These are phyloP conservation scores for Creolimax fragrantissima DNA, from an alignment of 78 protist species.

Conservation along the genomic window DNA sequence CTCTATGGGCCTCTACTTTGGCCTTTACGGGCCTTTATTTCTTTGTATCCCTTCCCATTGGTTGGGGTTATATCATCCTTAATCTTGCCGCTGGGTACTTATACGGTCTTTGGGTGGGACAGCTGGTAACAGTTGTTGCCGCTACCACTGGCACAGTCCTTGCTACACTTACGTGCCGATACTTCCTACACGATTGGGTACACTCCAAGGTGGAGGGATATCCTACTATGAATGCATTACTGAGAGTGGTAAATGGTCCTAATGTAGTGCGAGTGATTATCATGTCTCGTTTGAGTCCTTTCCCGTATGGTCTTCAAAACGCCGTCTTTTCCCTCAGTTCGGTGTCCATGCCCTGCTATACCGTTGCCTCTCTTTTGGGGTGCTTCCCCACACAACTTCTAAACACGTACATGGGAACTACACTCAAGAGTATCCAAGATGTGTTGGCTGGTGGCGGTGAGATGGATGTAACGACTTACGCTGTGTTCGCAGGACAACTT, in stretches of 20 bases:
- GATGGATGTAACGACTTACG: neutral
- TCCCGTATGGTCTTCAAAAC: neutral
- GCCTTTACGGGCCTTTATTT: neutral
- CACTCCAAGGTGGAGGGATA: neutral
- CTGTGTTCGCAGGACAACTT: neutral
- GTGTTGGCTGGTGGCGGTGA: neutral
- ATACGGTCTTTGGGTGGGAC: neutral
- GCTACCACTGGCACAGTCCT: neutral
- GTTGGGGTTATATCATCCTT: neutral
- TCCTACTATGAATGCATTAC: neutral
- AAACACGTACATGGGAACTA: neutral
- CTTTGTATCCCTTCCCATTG: neutral
- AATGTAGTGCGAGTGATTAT: neutral
- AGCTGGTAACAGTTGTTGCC: neutral
- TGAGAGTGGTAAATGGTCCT: neutral
- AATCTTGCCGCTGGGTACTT: neutral
- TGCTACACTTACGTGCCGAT: neutral
- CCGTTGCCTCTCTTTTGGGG: neutral
- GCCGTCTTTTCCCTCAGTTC: neutral
- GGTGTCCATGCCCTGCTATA: neutral
- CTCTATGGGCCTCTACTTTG: neutral
- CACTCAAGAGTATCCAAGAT: neutral
- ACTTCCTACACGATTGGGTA: neutral
- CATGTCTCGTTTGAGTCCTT: neutral
- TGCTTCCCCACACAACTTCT: neutral